A percentile compares a stretch with the other conserved stretches of the same genome.
These are phyloP conservation scores for Cordia subcordata DNA, from an alignment of 257 asterid genomes.

Conservation along the genomic window DNA sequence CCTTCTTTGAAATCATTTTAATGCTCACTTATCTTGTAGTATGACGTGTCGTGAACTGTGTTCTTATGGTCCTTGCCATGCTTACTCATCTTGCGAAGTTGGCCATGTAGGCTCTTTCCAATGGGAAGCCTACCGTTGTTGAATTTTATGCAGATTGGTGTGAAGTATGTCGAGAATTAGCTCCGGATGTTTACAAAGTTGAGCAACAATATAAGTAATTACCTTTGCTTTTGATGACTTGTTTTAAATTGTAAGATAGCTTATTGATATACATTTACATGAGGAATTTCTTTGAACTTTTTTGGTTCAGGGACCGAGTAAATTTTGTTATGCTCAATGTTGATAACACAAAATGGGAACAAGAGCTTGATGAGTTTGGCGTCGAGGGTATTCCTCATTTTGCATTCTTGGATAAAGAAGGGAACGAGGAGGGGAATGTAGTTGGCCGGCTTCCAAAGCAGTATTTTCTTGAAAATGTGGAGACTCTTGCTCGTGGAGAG, in stretches of 20 bases:
- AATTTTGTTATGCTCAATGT: slow-evolving; percentile 97
- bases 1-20: background rate
- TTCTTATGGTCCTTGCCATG: background rate
- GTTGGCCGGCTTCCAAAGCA: slow-evolving; percentile 86
- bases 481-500: slow-evolving; percentile 85
- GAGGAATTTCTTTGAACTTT: background rate
- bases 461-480: slow-evolving; percentile 76
- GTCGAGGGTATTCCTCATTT: slow-evolving; percentile 99
- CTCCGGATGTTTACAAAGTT: slow-evolving; percentile 83
- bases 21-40: background rate
- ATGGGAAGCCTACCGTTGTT: slow-evolving; percentile 96
- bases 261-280: background rate
- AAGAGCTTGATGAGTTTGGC: slow-evolving; percentile 99
- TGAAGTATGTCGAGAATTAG: slow-evolving; percentile 89
- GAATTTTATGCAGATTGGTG: slow-evolving; percentile 99
- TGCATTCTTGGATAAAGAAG: slow-evolving; percentile 80
- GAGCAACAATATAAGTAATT: slow-evolving; percentile 78
- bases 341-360: slow-evolving; percentile 99
- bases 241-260: background rate
- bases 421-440: slow-evolving; percentile 92
- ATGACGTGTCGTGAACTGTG: background rate
- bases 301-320: slow-evolving; percentile 63
- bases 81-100: background rate
- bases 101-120: slow-evolving; percentile 61
- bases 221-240: background rate